Evolutionary conservation across 208 protist species (phyloP).

Genomic region (Leishmania arabica): DNA sequence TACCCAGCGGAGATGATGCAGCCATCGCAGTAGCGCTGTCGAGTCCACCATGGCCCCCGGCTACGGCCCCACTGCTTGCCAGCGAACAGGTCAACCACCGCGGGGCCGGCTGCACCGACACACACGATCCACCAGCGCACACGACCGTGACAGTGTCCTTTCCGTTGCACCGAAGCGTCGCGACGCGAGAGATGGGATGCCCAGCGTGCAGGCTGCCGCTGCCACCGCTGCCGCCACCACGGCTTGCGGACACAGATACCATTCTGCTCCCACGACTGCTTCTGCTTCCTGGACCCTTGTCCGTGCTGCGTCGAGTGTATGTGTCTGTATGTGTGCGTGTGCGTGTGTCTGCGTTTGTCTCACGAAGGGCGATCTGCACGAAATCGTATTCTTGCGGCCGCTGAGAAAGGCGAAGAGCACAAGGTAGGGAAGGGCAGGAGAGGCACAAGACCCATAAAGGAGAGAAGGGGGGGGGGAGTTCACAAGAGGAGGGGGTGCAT

Average conservation of each 20-base stretch:
- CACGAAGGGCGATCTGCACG: not conserved
- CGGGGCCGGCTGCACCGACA: conserved; percentile 27
- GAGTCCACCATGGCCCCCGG: not conserved
- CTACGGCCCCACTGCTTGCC: not conserved
- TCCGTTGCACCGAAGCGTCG: conserved; percentile 12
- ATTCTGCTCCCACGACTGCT: not conserved
- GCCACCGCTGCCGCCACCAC: not conserved
- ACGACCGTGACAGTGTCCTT: conserved; percentile 5
- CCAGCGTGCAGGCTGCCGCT: not conserved
- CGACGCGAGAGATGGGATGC: conserved; percentile 23
- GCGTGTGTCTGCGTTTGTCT: not conserved
- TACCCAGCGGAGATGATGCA: not conserved
- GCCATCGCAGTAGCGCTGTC: not conserved
- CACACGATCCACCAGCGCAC: conserved; percentile 20
- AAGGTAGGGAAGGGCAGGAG: not conserved
- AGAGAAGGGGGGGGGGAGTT: too few relatives aligned
- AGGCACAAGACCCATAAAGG: not conserved
- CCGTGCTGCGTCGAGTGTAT: not conserved
- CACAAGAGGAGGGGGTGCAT: not conserved
- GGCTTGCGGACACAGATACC: not conserved
- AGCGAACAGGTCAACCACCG: conserved; percentile 2
- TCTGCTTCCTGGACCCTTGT: not conserved
- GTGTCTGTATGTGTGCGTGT: not conserved
- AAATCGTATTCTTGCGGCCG: not conserved
- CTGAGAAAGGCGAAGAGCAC: not conserved